Evolutionary conservation across 2,329 filamentous ascomycete species (phyloP).

Genomic region (Alternaria burnsii): DNA sequence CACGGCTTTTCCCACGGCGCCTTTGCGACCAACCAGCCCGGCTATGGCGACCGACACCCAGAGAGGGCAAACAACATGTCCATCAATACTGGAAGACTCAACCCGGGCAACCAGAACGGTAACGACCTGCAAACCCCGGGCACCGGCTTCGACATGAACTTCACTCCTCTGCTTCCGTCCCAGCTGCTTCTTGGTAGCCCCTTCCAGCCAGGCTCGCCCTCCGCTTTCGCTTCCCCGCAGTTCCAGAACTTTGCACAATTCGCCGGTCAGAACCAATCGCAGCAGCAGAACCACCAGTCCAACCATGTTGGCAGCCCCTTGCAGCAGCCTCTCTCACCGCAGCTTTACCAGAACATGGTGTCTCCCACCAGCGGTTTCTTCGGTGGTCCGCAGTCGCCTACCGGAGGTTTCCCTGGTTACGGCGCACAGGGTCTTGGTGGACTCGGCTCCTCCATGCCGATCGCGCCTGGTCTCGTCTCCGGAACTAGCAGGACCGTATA

Average conservation of each 20-base stretch:
- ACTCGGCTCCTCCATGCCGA: conserved; percentile 77
- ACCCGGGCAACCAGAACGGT: conserved; percentile 63
- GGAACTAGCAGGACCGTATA: conserved; percentile 97
- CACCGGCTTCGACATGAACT: conserved; percentile 96
- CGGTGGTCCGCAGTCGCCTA: conserved; percentile 86
- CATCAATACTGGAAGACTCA: conserved; percentile 84
- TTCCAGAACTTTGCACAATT: conserved; percentile 86
- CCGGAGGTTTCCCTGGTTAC: conserved; percentile 73
- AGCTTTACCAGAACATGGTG: conserved; percentile 83
- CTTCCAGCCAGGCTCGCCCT: conserved; percentile 93
- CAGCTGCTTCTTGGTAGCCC: conserved; percentile 94
- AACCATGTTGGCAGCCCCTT: conserved; percentile 76
- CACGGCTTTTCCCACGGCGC: conserved; percentile 93
- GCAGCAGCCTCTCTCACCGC: conserved; percentile 75
- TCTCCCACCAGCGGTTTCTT: conserved; percentile 86
- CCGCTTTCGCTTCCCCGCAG: conserved; percentile 87
- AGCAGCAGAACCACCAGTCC: conserved; percentile 65
- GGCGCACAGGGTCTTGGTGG: conserved; percentile 66
- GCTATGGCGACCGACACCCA: conserved; percentile 86
- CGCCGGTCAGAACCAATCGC: conserved; percentile 63
- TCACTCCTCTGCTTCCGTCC: conserved; percentile 92
- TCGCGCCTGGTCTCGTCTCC: conserved; percentile 81
- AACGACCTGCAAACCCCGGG: conserved; percentile 86
- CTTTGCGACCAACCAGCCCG: conserved; percentile 82
- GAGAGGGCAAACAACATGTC: conserved; percentile 86